These are phyloP conservation scores for Tricholomella constricta DNA, from an alignment of 768 basidiomycete genomes.

Conservation along the genomic window DNA sequence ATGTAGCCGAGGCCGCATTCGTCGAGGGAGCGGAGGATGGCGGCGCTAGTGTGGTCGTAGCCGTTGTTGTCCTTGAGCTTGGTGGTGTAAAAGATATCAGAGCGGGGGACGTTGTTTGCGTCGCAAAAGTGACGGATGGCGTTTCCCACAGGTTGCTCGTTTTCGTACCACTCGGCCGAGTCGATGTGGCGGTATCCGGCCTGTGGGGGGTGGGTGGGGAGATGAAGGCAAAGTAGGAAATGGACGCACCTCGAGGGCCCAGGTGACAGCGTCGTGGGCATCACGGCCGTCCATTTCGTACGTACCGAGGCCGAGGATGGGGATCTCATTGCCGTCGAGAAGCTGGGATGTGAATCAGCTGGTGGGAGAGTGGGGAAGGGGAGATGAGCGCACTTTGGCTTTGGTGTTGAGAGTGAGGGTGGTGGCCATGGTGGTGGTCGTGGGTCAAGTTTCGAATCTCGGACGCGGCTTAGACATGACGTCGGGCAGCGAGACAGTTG, in stretches of 20 bases:
- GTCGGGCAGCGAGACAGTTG: too few relatives aligned
- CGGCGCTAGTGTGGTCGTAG: conserved; percentile 47
- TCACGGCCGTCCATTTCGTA: conserved; percentile 65
- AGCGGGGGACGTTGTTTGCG: conserved; percentile 49
- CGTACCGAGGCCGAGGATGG: conserved; percentile 63
- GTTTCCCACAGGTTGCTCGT: conserved; percentile 64
- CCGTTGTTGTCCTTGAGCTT: conserved; percentile 63
- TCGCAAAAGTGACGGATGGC: conserved; percentile 60
- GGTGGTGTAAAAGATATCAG: conserved; percentile 69
- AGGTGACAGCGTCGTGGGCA: conserved; percentile 56
- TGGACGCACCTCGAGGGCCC: conserved; percentile 58
- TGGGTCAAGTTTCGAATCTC: too few relatives aligned
- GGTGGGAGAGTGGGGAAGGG: too few relatives aligned
- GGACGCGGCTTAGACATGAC: too few relatives aligned
- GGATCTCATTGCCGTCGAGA: conserved; percentile 42
- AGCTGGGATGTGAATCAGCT: neutral
- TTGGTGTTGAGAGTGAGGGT: too few relatives aligned
- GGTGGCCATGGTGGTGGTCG: too few relatives aligned
- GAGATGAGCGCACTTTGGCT: too few relatives aligned
- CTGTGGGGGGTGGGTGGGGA: conserved; percentile 28
- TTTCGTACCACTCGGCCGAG: conserved; percentile 59
- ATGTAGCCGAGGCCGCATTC: conserved; percentile 61
- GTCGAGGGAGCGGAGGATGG: conserved; percentile 55
- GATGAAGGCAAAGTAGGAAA: conserved; percentile 7
- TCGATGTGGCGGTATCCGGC: conserved; percentile 67